phyloP scores from a whole-genome alignment of 495 filamentous ascomycete genomes.

The Penicillium bialowiezense region DNA sequence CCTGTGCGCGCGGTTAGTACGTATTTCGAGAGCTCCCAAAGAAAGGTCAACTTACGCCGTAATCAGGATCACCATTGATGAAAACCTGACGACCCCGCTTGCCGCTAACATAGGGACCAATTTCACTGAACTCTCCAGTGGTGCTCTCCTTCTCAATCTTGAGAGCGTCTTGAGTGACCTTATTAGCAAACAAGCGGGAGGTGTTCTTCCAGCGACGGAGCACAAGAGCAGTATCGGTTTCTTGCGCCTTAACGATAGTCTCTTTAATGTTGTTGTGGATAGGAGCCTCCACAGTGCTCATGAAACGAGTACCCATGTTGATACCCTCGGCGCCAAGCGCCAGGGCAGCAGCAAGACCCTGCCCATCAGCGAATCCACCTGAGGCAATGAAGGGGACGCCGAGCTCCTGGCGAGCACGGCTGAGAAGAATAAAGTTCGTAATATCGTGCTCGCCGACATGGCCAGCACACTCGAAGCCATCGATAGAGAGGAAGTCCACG shows the following conservation, averaged over 20 bases:
- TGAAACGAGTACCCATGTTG: conserved; percentile 93
- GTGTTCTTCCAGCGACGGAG: conserved; percentile 94
- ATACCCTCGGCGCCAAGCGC: conserved; percentile 89
- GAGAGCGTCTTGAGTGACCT: conserved; percentile 74
- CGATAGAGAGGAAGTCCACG: conserved; percentile 94
- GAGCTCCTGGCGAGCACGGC: conserved; percentile 79
- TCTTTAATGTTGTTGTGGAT: conserved; percentile 93
- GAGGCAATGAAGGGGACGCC: conserved; percentile 91
- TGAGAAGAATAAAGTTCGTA: conserved; percentile 94
- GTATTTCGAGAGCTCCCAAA: not conserved
- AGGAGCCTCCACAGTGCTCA: conserved; percentile 88
- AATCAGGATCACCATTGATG: conserved; percentile 85
- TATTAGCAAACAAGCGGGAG: conserved; percentile 81
- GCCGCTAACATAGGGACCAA: conserved; percentile 86
- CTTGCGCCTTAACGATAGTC: conserved; percentile 81
- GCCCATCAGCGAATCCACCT: conserved; percentile 92
- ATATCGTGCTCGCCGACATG: conserved; percentile 96
- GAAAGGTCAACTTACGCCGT: conserved; percentile 62
- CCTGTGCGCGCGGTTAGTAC: conserved; percentile 35
- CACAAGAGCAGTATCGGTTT: conserved; percentile 87
- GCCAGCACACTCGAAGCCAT: conserved; percentile 96
- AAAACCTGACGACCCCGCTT: conserved; percentile 91
- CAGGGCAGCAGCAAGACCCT: conserved; percentile 90
- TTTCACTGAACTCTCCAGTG: conserved; percentile 86
- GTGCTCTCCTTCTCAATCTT: conserved; percentile 82